Evolutionary conservation across 208 protist species (phyloP), one percentile per base, ranked within the genome.

Genomic region (Crithidia acanthocephali): DNA sequence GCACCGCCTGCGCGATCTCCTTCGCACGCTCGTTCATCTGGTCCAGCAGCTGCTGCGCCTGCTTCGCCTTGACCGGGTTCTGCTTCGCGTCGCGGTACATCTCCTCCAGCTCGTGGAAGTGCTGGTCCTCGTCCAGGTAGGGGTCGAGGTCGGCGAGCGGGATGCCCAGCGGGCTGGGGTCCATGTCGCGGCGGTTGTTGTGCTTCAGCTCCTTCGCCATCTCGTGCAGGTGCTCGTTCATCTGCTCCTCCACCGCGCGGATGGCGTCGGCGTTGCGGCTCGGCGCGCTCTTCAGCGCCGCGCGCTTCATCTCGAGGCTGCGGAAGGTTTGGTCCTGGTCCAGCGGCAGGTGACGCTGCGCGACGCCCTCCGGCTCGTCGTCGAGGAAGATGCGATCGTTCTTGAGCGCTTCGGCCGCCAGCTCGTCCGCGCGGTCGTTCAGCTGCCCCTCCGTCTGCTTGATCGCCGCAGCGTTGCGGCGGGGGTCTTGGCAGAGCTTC

Each of bases 301-400:
- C 85, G 37, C 87, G 85, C 78, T 90, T 63, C 68, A 83, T 67
- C 79, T 95, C 90, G 20, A 95, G 76, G 8, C 69, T 28, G 48
- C 68, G 65, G 76, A 95, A 95, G 33, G 68, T 68, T n/a, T 40
- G 48, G 59, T 95, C 90, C n/a, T 79, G 57, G 51, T 93, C 85
- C 25, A 95, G 52, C 23, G 83, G 76, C 23, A 95, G 52, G 61
- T 90, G 85, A 30, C 84, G 84, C 72, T 85, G 75, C 27, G 74
- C 65, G 23, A 95, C 83, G 57, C 82, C 71, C 47, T 95, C 83
- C 11, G 82, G 79, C 59, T 88, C 81, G 42, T 85, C 85, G 22
- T 91, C 85, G 28, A 95, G 72, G 77, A 90, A 95, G 42, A 90
- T 89, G 47, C 90, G 86, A 71, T 95, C 86, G 65, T 86, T 83